Percentiles rank a stretch among this genome's conserved stretches.
These are phyloP conservation scores for Pulveroboletus sp. DNA, from an alignment of 768 basidiomycete species.

Conservation along the genomic window DNA sequence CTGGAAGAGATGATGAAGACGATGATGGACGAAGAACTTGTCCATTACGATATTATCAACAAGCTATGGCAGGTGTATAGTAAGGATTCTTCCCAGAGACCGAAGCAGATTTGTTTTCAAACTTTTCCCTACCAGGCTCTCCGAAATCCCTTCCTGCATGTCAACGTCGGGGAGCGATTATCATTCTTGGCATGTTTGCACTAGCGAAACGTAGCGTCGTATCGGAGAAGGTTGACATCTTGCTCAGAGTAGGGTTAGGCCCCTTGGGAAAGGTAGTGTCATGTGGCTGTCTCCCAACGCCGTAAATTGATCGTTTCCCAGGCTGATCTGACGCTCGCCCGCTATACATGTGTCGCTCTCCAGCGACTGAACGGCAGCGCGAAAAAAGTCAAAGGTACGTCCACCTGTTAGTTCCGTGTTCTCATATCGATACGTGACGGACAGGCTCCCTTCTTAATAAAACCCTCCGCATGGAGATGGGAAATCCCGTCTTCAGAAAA, in stretches of 20 bases:
- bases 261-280: constrained; percentile 69
- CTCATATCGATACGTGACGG: not conserved
- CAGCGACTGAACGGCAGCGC: constrained; percentile 91
- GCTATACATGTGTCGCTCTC: constrained; percentile 91
- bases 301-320: constrained; percentile 29
- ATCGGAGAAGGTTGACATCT: constrained; percentile 75
- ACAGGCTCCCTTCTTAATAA: constrained; percentile 86
- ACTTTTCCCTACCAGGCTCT: constrained; percentile 49
- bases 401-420: not conserved
- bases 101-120: not conserved
- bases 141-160: constrained; percentile 69
- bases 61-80: constrained; percentile 98
- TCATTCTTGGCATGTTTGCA: constrained; percentile 96
- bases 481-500: constrained; percentile 79
- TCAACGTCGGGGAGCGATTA: constrained; percentile 93
- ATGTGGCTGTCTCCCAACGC: not conserved
- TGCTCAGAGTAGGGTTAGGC: constrained; percentile 87
- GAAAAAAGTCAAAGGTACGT: constrained; percentile 92
- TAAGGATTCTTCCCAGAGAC: constrained; percentile 37
- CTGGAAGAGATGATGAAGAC: constrained; percentile 95
- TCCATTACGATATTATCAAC: constrained; percentile 80
- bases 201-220: constrained; percentile 77
- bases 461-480: constrained; percentile 83
- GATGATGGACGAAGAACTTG: constrained; percentile 87
- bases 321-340: constrained; percentile 85